A percentile compares a stretch with the other conserved stretches of the same genome.
These are phyloP conservation scores for Tetrahymena elliotti DNA, from an alignment of 73 alveolate genomes.

Conservation along the genomic window DNA sequence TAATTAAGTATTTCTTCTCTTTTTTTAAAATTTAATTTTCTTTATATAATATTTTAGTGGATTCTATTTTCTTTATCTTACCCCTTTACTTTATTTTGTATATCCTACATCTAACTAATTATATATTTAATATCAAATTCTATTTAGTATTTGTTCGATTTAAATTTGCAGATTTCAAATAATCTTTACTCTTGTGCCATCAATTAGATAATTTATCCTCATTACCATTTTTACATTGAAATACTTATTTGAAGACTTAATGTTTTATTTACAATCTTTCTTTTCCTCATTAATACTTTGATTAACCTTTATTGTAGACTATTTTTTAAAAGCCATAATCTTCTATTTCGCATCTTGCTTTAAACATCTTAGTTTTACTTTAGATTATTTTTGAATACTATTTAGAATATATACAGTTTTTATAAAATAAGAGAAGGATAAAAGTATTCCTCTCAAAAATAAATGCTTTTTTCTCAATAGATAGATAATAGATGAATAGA, in stretches of 20 bases:
- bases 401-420: neutral
- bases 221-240: too few species aligned
- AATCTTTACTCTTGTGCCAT: neutral
- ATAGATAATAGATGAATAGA: neutral
- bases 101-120: neutral
- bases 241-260: neutral
- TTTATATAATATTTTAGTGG: neutral
- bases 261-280: neutral
- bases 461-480: neutral
- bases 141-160: too few species aligned
- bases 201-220: neutral
- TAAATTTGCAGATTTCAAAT: neutral
- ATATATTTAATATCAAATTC: neutral
- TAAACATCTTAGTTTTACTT: too few species aligned
- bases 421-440: neutral
- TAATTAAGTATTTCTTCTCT: neutral
- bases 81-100: neutral
- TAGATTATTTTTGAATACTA: too few species aligned
- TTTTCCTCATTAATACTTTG: too few species aligned
- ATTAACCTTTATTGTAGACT: too few species aligned
- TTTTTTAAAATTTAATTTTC: neutral
- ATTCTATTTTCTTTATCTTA: neutral
- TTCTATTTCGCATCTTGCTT: neutral
- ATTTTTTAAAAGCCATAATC: neutral
- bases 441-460: neutral